Evolutionary conservation across 164 flowering plant genomes (phyloP), one percentile per base, ranked within the genome.

Genomic region (Kalanchoe fedtschenkoi): DNA sequence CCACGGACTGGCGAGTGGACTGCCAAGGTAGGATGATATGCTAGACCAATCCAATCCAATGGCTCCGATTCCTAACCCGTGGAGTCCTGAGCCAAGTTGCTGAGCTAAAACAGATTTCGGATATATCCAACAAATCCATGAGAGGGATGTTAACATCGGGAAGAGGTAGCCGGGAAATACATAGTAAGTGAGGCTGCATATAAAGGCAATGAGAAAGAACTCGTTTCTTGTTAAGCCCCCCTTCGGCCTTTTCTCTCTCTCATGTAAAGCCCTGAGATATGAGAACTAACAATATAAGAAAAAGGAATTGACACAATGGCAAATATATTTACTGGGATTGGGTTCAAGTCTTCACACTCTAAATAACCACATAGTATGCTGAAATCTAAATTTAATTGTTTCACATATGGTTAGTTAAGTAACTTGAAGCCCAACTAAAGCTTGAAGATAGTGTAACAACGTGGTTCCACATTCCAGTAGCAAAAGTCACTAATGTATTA

Each of bases 1-100:
- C 79, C 78, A 78, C 0, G 81, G 81, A 64, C 77, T 75, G 9
- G 79, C 81, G 9, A 78, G 72, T 6, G 81, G 81, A 59, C 81
- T 78, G 5, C 79, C 77, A 33, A 78, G 75, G 71, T 73, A 75
- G 14, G 79, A 37, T 5, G 77, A 71, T 28, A 75, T 69, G 62
- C 64, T 78, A 22, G 81, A 74, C 81, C 81, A 78, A 55, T 78
- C 81, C 4, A 78, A 34, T 0, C 81, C 81, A 24, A 75, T 3
- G 5, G 77, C 73, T 1, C 73, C 79, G 42, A 78, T 53, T 0
- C 81, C 81, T 3, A 78, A 67, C 0, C 81, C 79, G 22, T 61
- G 75, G 44, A 75, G 74, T 9, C 81, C 81, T 26, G 81, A 78
- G 33, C 81, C 81, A 1, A 78, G 72, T 64, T 78, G 81, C 0